These are phyloP conservation scores for Sporothrix mexicana DNA, from an alignment of 2,329 filamentous ascomycete species.

Conservation along the genomic window DNA sequence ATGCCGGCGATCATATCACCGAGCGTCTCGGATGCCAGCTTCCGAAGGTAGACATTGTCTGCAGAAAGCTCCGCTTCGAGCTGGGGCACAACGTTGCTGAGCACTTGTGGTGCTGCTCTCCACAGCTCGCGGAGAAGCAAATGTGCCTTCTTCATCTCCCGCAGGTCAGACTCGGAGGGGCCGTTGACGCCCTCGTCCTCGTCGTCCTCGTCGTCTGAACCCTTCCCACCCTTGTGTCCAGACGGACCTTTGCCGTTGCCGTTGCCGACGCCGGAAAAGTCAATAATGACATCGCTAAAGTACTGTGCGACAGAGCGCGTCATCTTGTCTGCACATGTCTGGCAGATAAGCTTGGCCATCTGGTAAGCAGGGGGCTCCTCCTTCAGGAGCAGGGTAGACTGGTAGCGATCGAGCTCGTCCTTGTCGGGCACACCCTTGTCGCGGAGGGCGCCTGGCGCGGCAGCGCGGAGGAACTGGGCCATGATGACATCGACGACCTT, in stretches of 20 bases:
- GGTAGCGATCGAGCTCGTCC: constrained; percentile 70
- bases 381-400: constrained; percentile 83
- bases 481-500: constrained; percentile 91
- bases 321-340: constrained; percentile 90
- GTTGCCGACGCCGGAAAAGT: constrained; percentile 71
- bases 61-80: constrained; percentile 90
- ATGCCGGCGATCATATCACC: constrained; percentile 95
- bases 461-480: constrained; percentile 91
- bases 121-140: constrained; percentile 88
- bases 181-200: constrained; percentile 65
- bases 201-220: constrained; percentile 58
- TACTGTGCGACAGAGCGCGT: constrained; percentile 92
- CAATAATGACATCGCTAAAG: constrained; percentile 94
- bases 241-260: constrained; percentile 19
- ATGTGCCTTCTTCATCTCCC: constrained; percentile 89
- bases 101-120: constrained; percentile 84
- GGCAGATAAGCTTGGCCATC: constrained; percentile 95
- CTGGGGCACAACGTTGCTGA: constrained; percentile 92
- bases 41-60: constrained; percentile 84
- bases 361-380: constrained; percentile 92
- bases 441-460: constrained; percentile 69
- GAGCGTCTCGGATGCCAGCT: constrained; percentile 89
- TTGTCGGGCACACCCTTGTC: constrained; percentile 57
- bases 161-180: constrained; percentile 81
- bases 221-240: constrained; percentile 30